Base-by-base conservation (phyloP, 768 basidiomycete genomes). In the Macrolepiota dolichaula region DNA sequence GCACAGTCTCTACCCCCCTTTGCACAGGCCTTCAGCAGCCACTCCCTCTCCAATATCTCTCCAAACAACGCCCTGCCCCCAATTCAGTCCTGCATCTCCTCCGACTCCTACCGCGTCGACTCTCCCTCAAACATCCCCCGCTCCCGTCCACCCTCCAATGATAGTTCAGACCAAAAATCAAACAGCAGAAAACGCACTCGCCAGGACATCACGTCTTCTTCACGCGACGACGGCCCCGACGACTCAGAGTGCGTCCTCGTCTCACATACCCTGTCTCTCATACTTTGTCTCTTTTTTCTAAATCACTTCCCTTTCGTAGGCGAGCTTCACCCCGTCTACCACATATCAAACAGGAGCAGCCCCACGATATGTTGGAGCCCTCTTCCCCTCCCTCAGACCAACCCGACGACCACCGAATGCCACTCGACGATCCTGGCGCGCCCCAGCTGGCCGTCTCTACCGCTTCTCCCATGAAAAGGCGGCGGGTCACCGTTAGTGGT, bases 1-100 rank as follows among this genome's bases (percentile, higher is more conserved):
- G 71, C 75, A 63, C 87, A 86, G 71, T 86, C 89, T 10, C 83
- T 92, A 40, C 91, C 91, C 42, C 88, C 91, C 46, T 92, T 92
- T 72, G 85, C 87, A 1, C 86, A 89, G 75, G 84, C 91, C 0
- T 92, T 92, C 75, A 84, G 81, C 70, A 76, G 66, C 55, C 80
- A 81, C 1, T 84, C 85, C 5, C 73, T 89, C 57, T 76, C 70
- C 72, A 79, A 73, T 62, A 78, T 85, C 22, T 71, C 81, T 9
- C 70, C 75, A 59, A 82, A 74, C 72, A 87, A 85, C 71, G 72
- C 84, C 44, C 77, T 91, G 2, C 88, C 89, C 11, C 89, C 88
- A 57, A 88, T 90, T 52, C 85, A 88, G 59, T 66, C 77, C 49
- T 78, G 73, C 53, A 66, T 67, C 58, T 59, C 76, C 66, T 54